These are phyloP conservation scores for Pichia sp. DNA, from an alignment of 1,139 yeast species.

Conservation along the genomic window DNA sequence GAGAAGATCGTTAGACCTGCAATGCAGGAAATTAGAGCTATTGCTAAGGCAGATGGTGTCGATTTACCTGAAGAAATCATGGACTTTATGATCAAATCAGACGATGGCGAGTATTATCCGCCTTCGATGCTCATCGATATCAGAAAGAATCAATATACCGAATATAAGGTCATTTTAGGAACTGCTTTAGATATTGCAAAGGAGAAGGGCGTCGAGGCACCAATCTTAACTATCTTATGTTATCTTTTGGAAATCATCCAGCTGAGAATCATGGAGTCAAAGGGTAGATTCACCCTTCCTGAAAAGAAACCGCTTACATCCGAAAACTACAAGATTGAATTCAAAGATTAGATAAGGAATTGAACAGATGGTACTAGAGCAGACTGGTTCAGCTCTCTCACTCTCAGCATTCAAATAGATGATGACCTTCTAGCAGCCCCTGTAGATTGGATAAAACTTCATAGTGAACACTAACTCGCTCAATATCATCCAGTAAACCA, in stretches of 20 bases:
- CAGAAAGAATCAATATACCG: conserved; percentile 63
- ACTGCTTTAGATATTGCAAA: conserved; percentile 60
- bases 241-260: conserved; percentile 53
- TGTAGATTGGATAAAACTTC: too few species aligned
- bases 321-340: conserved; percentile 18
- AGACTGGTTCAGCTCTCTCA: too few species aligned
- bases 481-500: too few species aligned
- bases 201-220: conserved; percentile 48
- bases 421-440: too few species aligned
- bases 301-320: conserved; percentile 30
- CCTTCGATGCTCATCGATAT: conserved; percentile 44
- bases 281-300: conserved; percentile 40
- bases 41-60: conserved; percentile 61
- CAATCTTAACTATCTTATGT: conserved; percentile 51
- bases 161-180: conserved; percentile 65
- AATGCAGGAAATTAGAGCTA: conserved; percentile 53
- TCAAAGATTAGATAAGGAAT: too few species aligned
- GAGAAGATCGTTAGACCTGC: conserved; percentile 49
- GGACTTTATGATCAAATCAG: conserved; percentile 18
- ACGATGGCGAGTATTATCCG: conserved; percentile 18
- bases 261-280: conserved; percentile 48
- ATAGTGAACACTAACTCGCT: too few species aligned
- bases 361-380: conserved; percentile 5
- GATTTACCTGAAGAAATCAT: conserved; percentile 20
- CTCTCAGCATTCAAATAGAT: too few species aligned